Base-by-base conservation (phyloP, 108 stramenopile species). In the Skeletonema potamos region DNA sequence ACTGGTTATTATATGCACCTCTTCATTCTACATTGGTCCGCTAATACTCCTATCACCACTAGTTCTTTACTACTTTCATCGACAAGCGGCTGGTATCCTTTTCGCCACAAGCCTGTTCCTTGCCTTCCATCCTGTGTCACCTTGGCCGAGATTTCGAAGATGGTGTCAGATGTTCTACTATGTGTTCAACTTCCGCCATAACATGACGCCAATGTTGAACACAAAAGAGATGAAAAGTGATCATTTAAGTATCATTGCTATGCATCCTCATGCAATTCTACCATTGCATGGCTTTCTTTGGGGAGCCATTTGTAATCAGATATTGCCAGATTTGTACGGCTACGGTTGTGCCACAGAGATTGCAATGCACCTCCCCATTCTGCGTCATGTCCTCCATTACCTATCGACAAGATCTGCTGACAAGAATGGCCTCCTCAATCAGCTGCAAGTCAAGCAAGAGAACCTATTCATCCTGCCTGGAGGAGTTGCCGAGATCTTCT, bases 261-360 rank as follows among this genome's bases (percentile, higher is more conserved):
- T 64, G 64, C 76, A 77, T 27, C 76, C 76, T 41, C 76, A 77
- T 59, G 76, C 68, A 29, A 69, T 77, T 13, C 57, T 77, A 44
- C 76, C 76, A 24, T 33, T 77, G 20, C 76, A 77, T 29, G 70
- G 62, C 0, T 77, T 58, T 41, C 63, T 77, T 22, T 77, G 70
- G 70, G 63, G 46, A 10, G 70, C 70, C 26, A 64, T 77, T 32
- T 72, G 70, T 55, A 63, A 77, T 43, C 76, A 77, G 48, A 27
- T 60, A 17, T 20, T 77, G 11, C 63, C 70, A 27, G n/a, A 72
- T 27, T 28, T 44, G 17, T 77, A 70, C 28, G 76, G 76, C 12
- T 28, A 33, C 8, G 76, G 69, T 36, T 34, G 54, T 29, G 64
- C 71, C 2, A 77, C 78, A 1, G 78, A 73, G 36, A 54, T 30